Evolutionary conservation across 1,284 basidiomycete species (phyloP), one percentile per base, ranked within the genome.

Genomic region (Mrakiaceae sp.): DNA sequence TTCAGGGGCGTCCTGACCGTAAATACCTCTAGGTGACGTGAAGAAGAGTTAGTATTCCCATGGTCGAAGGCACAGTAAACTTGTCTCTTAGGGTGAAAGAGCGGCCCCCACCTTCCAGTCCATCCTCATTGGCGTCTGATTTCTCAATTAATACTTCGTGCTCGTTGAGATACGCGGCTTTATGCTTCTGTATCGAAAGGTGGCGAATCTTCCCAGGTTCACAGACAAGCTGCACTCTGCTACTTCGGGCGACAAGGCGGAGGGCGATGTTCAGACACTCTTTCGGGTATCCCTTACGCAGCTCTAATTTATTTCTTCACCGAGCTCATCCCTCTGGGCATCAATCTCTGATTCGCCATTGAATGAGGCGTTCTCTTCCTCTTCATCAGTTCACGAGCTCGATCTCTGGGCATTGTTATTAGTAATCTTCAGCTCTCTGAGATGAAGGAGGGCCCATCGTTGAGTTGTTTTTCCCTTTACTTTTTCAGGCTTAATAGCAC

Each of bases 321-420:
- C 12, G 79, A 80, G 64, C 79, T 78, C 0, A 78, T 80, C 67
- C 77, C 79, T 1, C 66, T 73, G 3, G 75, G 74, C 8, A 70
- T 80, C 57, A 72, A 74, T 0, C 67, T 75, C 46, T 80, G 78
- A 78, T 76, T 79, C 59, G 78, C 72, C 3, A 75, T 78, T 62
- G 72, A 72, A n/a, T 76, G 75, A 75, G 71, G 73, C 0, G 67
- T 67, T 63, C 69, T 77, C 60, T 77, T 75, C 68, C 66, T 76
- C 9, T 64, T 64, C 57, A 56, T 27, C 48, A 59, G 42, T 48
- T 42, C 3, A 54, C 49, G 0, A 69, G 71, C 3, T 27, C 27
- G 27, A 27, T 2, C 27, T 27, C 27, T 27, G 27, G 27, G 27
- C 2, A 27, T 2, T 27, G 27, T 27, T 27, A 27, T 27, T 27